Evolutionary conservation across 1,139 yeast species (phyloP).

Genomic region (Debaryomyces sp.): DNA sequence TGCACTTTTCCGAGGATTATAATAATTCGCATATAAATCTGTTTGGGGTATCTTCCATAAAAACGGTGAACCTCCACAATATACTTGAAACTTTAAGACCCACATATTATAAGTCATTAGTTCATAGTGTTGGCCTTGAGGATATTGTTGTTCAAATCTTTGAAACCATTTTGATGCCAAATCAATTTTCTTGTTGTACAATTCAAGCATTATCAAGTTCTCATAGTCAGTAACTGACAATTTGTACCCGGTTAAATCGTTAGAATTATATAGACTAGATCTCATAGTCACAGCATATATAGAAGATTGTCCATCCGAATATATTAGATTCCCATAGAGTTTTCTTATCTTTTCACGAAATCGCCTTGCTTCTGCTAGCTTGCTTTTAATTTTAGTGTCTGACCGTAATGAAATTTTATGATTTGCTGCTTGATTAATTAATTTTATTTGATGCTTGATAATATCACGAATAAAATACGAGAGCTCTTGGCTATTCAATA

Average conservation of each 20-base stretch:
- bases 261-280: conserved; percentile 21
- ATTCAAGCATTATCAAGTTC: conserved; percentile 40
- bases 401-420: conserved; percentile 7
- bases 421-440: conserved; percentile 14
- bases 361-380: conserved; percentile 10
- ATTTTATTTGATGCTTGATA: conserved; percentile 25
- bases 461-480: conserved; percentile 27
- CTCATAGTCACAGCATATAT: conserved; percentile 26
- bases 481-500: conserved; percentile 24
- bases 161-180: conserved; percentile 45
- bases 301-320: conserved; percentile 19
- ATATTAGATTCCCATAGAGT: conserved; percentile 32
- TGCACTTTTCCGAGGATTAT: conserved; percentile 21
- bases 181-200: conserved; percentile 38
- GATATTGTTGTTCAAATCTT: conserved; percentile 29
- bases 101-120: conserved; percentile 37
- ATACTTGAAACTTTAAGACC: conserved; percentile 36
- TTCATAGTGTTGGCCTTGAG: conserved; percentile 14
- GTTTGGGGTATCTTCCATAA: conserved; percentile 32
- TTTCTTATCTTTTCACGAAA: conserved; percentile 26
- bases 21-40: conserved; percentile 20
- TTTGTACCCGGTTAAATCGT: conserved; percentile 22
- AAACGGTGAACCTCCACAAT: conserved; percentile 36
- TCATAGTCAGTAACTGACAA: conserved; percentile 38
- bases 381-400: conserved; percentile 3